phyloP scores from a whole-genome alignment of 129 eudicot species.

The Silybum marianum region DNA sequence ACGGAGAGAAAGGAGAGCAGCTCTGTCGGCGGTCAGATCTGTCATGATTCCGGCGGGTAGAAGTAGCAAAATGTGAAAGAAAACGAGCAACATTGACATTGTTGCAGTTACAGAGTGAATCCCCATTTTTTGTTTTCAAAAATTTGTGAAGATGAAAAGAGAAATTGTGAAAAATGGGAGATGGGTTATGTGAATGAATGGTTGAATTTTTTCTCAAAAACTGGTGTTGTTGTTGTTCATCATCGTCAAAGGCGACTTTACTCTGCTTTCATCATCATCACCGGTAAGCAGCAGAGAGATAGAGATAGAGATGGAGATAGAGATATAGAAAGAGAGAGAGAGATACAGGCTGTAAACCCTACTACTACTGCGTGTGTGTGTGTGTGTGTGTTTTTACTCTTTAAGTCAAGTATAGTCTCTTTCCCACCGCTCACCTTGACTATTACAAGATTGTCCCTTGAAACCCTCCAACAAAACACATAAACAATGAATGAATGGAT shows the following conservation, averaged over 20 bases:
- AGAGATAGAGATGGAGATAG: not conserved
- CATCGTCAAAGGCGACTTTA: conserved; percentile 1
- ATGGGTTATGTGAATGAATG: not conserved
- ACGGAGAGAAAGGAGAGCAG: conserved; percentile 70
- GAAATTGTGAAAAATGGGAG: not conserved
- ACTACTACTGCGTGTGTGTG: too few relatives aligned
- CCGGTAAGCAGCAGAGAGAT: conserved; percentile 8
- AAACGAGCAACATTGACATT: conserved; percentile 12
- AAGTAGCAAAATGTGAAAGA: conserved; percentile 24
- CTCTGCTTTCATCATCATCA: conserved; percentile 13
- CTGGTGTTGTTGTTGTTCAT: not conserved
- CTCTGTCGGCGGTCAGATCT: conserved; percentile 65
- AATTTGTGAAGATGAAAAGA: not conserved
- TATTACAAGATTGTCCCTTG: conserved; percentile 13
- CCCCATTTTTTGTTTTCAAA: not conserved
- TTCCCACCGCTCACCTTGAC: not conserved
- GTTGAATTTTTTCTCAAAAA: not conserved
- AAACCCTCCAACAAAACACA: not conserved
- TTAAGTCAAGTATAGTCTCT: conserved; percentile 18
- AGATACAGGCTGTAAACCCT: conserved; percentile 37
- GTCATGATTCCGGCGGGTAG: conserved; percentile 22
- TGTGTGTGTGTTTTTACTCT: not conserved
- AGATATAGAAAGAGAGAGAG: conserved; percentile 4
- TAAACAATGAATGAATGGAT: too few relatives aligned
- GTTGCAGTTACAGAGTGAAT: conserved; percentile 28